phyloP scores from a whole-genome alignment of 352 stramenopile species.

The Phytophthora pistaciae region DNA sequence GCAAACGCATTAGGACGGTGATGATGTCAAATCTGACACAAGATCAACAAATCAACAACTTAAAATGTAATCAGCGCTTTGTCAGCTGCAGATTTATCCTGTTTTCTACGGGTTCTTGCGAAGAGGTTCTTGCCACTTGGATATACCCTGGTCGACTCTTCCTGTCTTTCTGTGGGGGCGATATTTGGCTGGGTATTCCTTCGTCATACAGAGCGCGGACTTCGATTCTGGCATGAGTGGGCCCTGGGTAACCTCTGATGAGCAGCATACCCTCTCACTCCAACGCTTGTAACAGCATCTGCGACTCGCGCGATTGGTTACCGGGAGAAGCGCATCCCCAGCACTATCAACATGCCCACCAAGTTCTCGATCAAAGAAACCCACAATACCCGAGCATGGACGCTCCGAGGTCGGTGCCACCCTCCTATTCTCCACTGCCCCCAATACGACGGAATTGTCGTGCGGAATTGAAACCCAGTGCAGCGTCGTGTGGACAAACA shows the following conservation, averaged over 20 bases:
- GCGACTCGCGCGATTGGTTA: neutral
- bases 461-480: conserved; percentile 21
- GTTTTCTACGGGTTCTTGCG: neutral
- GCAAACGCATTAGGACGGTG: neutral
- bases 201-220: neutral
- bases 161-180: conserved; percentile 2
- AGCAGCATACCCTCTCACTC: neutral
- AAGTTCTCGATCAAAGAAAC: conserved; percentile 23
- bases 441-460: conserved; percentile 19
- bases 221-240: conserved; percentile 3
- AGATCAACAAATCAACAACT: neutral
- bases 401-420: conserved; percentile 10
- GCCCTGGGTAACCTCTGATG: conserved; percentile 5
- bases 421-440: conserved; percentile 6
- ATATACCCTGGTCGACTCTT: neutral
- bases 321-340: neutral
- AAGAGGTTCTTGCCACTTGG: neutral
- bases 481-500: conserved; percentile 20
- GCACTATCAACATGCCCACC: conserved; percentile 5
- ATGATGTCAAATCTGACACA: neutral
- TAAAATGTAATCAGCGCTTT: neutral
- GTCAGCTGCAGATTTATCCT: conserved; percentile 9
- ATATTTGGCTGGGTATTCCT: neutral
- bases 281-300: conserved; percentile 1
- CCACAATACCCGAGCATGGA: conserved; percentile 9